phyloP scores from a whole-genome alignment of 805 yeast species.

The Saccharomycopsis capsularis region DNA sequence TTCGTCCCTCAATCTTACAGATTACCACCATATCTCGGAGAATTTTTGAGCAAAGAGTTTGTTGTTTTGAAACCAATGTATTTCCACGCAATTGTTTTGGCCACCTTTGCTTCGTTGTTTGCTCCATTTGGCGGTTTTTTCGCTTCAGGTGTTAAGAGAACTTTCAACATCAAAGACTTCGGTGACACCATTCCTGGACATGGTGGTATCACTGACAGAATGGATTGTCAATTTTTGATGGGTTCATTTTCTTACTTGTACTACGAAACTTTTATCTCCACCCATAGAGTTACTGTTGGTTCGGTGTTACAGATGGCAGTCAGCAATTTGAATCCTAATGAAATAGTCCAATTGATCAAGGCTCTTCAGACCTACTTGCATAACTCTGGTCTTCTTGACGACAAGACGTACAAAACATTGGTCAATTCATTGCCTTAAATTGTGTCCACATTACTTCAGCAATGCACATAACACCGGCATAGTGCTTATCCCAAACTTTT shows the following conservation, averaged over 20 bases:
- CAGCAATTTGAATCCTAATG: slow-evolving; percentile 57
- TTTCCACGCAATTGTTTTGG: slow-evolving; percentile 77
- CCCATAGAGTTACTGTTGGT: slow-evolving; percentile 64
- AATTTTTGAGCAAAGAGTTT: slow-evolving; percentile 38
- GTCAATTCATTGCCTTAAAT: background rate
- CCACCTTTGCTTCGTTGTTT: slow-evolving; percentile 91
- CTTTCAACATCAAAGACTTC: slow-evolving; percentile 93
- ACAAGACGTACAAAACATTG: background rate
- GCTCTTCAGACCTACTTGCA: slow-evolving; percentile 50
- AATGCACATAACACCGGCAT: too few species aligned
- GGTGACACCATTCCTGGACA: slow-evolving; percentile 99
- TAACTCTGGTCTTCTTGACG: slow-evolving; percentile 24
- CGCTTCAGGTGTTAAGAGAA: slow-evolving; percentile 95
- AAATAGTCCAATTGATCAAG: slow-evolving; percentile 55
- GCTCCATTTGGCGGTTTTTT: slow-evolving; percentile 99
- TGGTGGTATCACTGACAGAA: slow-evolving; percentile 95
- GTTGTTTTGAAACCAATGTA: slow-evolving; percentile 78
- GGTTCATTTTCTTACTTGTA: slow-evolving; percentile 91
- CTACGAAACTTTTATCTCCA: slow-evolving; percentile 84
- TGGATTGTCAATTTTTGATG: slow-evolving; percentile 97
- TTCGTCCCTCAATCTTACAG: slow-evolving; percentile 73
- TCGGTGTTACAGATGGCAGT: slow-evolving; percentile 69
- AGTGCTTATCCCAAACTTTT: too few species aligned
- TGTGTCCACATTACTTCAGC: too few species aligned
- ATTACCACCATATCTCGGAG: slow-evolving; percentile 62